phyloP scores from a whole-genome alignment of 164 flowering plant genomes.

The Nelumbo lutea region DNA sequence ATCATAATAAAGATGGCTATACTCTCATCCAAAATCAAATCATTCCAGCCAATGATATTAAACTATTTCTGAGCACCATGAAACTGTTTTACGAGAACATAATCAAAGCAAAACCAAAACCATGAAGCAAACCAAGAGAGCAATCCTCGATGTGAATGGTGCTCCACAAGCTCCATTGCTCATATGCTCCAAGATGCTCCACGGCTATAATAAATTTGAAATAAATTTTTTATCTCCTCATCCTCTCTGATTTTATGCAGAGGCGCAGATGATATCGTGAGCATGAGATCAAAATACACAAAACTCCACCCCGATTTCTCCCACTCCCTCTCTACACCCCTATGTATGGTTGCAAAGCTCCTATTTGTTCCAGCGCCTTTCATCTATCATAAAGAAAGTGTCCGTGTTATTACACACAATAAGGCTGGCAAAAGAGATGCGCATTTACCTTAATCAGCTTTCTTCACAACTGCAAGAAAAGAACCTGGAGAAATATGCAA shows the following conservation, averaged over 20 bases:
- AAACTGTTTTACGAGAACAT: conserved; percentile 20
- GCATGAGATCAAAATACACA: conserved; percentile 57
- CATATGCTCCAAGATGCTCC: conserved; percentile 95
- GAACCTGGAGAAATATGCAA: conserved; percentile 19
- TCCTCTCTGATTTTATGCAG: conserved; percentile 58
- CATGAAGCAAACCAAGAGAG: conserved; percentile 93
- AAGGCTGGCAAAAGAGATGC: conserved; percentile 42
- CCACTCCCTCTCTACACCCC: conserved; percentile 85
- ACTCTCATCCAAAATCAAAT: conserved; percentile 3
- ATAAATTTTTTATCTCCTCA: conserved; percentile 47
- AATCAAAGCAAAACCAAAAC: conserved; percentile 49
- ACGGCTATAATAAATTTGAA: conserved; percentile 70
- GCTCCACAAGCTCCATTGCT: conserved; percentile 97
- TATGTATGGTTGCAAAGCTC: conserved; percentile 94
- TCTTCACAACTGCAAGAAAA: conserved; percentile 28
- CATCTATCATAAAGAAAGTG: conserved; percentile 97
- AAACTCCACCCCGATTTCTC: conserved; percentile 66
- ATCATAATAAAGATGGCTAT: neutral
- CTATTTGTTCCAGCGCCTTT: conserved; percentile 88
- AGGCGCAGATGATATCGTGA: conserved; percentile 48
- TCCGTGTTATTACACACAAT: conserved; percentile 59
- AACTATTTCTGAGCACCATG: conserved; percentile 15
- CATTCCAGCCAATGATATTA: neutral
- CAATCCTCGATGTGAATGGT: conserved; percentile 80
- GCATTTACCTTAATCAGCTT: conserved; percentile 55